These are phyloP conservation scores for Thielaviopsis populi DNA, from an alignment of 2,329 filamentous ascomycete species.

Conservation along the genomic window DNA sequence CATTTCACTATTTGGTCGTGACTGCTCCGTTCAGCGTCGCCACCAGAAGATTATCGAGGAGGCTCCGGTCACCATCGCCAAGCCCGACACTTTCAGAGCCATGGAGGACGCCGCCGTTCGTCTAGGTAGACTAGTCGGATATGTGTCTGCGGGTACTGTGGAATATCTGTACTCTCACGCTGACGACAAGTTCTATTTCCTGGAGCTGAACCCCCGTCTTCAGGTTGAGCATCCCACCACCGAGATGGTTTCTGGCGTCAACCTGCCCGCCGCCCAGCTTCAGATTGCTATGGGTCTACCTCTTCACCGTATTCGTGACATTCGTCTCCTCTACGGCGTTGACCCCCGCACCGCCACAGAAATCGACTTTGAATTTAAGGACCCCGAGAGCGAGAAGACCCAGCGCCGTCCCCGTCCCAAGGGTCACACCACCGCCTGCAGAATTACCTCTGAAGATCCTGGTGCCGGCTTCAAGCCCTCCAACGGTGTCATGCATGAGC, in stretches of 20 bases:
- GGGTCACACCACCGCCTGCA: slow-evolving; percentile 93
- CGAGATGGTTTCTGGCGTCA: slow-evolving; percentile 97
- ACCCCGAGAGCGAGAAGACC: slow-evolving; percentile 62
- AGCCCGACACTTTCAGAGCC: slow-evolving; percentile 70
- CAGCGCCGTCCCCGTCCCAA: slow-evolving; percentile 87
- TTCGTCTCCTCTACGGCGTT: slow-evolving; percentile 86
- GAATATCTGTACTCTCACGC: slow-evolving; percentile 97
- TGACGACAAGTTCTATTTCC: slow-evolving; percentile 98
- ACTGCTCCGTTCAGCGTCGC: slow-evolving; percentile 94
- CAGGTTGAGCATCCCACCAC: slow-evolving; percentile 99
- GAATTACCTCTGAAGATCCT: slow-evolving; percentile 97
- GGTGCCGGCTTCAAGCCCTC: slow-evolving; percentile 99
- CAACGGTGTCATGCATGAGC: slow-evolving; percentile 94
- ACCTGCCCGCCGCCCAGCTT: slow-evolving; percentile 89
- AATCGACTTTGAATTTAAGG: slow-evolving; percentile 95
- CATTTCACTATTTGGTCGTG: slow-evolving; percentile 94
- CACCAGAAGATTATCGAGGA: slow-evolving; percentile 99
- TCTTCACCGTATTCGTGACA: slow-evolving; percentile 87
- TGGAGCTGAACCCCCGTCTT: slow-evolving; percentile 95
- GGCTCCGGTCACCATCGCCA: slow-evolving; percentile 92
- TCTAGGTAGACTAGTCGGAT: slow-evolving; percentile 84
- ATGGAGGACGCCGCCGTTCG: slow-evolving; percentile 97
- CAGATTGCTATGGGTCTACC: slow-evolving; percentile 99
- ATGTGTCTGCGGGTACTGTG: slow-evolving; percentile 96
- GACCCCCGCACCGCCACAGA: slow-evolving; percentile 74